Percentiles rank a stretch among this genome's conserved stretches.
phyloP scores from a whole-genome alignment of 345 rosid genomes.

The Salix brachista region DNA sequence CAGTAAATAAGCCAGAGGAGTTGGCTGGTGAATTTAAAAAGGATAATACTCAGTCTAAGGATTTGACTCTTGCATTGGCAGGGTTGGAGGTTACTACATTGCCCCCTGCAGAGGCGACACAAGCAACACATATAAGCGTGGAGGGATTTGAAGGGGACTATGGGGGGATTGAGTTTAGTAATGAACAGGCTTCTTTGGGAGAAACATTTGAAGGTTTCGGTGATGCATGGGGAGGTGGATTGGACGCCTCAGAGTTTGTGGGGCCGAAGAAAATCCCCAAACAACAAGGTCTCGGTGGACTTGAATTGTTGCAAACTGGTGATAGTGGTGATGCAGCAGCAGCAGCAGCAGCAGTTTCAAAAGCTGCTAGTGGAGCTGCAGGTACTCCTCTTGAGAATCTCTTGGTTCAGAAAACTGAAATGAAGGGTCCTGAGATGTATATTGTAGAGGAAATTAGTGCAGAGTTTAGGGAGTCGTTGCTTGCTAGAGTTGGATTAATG shows the following conservation, averaged over 20 bases:
- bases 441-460: conserved; percentile 81
- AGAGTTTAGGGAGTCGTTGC: conserved; percentile 92
- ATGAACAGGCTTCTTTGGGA: conserved; percentile 81
- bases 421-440: conserved; percentile 95
- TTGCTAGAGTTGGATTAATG: conserved; percentile 86
- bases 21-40: conserved; percentile 86
- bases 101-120: conserved; percentile 97
- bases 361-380: conserved; percentile 41
- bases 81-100: conserved; percentile 88
- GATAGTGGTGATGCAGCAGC: conserved; percentile 35
- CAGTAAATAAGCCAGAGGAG: conserved; percentile 63
- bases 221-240: conserved; percentile 98
- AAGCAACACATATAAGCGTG: conserved; percentile 78
- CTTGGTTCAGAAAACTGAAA: conserved; percentile 69
- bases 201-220: conserved; percentile 86
- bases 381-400: conserved; percentile 65
- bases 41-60: conserved; percentile 66
- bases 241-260: conserved; percentile 91
- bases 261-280: conserved; percentile 69
- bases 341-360: conserved; percentile 30
- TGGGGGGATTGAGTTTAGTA: conserved; percentile 91
- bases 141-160: conserved; percentile 98
- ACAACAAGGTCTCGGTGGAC: conserved; percentile 89
- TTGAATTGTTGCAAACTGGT: conserved; percentile 87
- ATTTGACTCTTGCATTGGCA: conserved; percentile 74